Conservation (phyloP, 164 flowering plant species). For the Annona cherimola region DNA sequence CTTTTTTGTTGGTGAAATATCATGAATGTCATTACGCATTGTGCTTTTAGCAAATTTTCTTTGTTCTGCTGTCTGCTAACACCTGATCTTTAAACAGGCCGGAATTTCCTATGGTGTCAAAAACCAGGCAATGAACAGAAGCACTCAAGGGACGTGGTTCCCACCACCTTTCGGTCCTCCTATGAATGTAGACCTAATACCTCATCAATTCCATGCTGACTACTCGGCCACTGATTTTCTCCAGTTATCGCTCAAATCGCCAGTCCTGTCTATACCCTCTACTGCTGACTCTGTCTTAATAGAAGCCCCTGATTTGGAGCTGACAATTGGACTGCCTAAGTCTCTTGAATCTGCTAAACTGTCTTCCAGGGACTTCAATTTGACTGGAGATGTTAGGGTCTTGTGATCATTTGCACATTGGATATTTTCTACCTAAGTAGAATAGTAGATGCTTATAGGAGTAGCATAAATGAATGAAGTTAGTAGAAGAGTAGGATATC, state of each 20-base stretch:
- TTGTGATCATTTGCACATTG: slow-evolving; percentile 5
- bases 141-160: neutral
- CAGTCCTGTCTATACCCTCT: neutral
- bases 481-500: no score
- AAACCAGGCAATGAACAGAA: neutral
- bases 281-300: slow-evolving; percentile 1
- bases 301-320: slow-evolving; percentile 16
- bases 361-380: slow-evolving; percentile 4
- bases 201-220: neutral
- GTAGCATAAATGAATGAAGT: neutral
- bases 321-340: slow-evolving; percentile 15
- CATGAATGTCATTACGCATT: no score
- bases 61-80: no score
- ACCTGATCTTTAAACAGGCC: neutral
- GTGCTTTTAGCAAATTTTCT: no score
- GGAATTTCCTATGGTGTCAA: neutral
- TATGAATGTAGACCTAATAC: neutral
- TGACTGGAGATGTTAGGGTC: slow-evolving; percentile 7
- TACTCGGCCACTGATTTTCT: slow-evolving; percentile 2
- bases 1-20: no score
- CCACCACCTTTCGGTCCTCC: slow-evolving; percentile 3
- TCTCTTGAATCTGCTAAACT: neutral
- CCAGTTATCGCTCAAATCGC: slow-evolving; percentile 4
- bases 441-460: neutral
- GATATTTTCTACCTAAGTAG: neutral